Evolutionary conservation across 495 filamentous ascomycete species (phyloP).

Genomic region (Aspergillus affinis): DNA sequence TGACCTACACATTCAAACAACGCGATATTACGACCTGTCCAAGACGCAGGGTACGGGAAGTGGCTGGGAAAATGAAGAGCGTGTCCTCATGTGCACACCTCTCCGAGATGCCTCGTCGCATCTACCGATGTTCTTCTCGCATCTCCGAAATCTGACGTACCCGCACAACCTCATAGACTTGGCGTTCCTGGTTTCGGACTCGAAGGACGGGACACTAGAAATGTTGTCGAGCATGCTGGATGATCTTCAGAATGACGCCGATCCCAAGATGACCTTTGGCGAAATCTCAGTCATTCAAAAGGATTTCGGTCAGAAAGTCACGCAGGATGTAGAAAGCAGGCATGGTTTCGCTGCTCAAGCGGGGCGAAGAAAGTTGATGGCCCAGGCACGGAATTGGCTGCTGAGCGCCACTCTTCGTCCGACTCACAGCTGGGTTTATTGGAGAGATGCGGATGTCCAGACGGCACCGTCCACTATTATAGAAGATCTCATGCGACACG

Average conservation of each 20-base stretch:
- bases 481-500: conserved; percentile 97
- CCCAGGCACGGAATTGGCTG: conserved; percentile 96
- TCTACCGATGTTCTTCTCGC: conserved; percentile 96
- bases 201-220: conserved; percentile 84
- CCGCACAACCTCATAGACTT: conserved; percentile 95
- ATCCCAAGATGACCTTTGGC: conserved; percentile 80
- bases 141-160: conserved; percentile 95
- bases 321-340: conserved; percentile 95
- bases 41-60: conserved; percentile 84
- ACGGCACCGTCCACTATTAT: conserved; percentile 94
- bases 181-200: conserved; percentile 96
- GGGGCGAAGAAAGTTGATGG: conserved; percentile 92
- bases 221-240: conserved; percentile 71
- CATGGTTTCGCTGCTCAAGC: conserved; percentile 98
- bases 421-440: conserved; percentile 99
- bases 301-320: conserved; percentile 97
- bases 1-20: conserved; percentile 82
- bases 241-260: conserved; percentile 75
- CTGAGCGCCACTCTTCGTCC: conserved; percentile 90
- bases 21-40: conserved; percentile 93
- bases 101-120: conserved; percentile 91
- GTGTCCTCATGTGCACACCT: conserved; percentile 93
- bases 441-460: conserved; percentile 98
- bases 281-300: conserved; percentile 98
- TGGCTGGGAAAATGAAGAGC: conserved; percentile 93